phyloP scores from a whole-genome alignment of 2,329 filamentous ascomycete genomes.

The Calonectria leucothoes region DNA sequence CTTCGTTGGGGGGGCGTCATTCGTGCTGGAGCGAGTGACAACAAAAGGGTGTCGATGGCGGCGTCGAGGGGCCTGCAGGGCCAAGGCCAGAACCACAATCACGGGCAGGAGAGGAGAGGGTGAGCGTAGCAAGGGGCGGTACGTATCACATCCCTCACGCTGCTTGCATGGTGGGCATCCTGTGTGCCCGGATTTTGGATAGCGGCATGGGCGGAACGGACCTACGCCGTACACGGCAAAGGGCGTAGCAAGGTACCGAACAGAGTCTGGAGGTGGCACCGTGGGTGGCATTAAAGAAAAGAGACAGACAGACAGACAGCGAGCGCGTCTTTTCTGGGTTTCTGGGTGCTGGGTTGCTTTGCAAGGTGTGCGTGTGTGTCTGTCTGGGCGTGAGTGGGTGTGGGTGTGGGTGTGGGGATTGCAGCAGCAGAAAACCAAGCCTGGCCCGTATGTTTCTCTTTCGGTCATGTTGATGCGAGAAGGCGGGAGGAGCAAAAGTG shows the following conservation, averaged over 20 bases:
- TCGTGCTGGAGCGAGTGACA: background rate
- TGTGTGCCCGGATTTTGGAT: conserved; percentile 35
- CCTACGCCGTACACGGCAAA: conserved; percentile 32
- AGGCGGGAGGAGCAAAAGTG: conserved; percentile 12
- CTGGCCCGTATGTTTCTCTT: background rate
- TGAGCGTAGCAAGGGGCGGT: conserved; percentile 25
- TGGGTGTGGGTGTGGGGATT: background rate
- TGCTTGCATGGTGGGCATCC: conserved; percentile 1
- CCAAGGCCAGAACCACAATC: conserved; percentile 21
- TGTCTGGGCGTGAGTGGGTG: background rate
- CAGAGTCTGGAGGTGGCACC: conserved; percentile 38
- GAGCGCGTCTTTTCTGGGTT: background rate
- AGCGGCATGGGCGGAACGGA: conserved; percentile 29
- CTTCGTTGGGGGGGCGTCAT: conserved; percentile 23
- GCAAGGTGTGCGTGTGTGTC: background rate
- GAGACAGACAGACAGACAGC: background rate
- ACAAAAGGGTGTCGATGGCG: background rate
- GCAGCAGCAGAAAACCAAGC: background rate
- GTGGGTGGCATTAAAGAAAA: conserved; percentile 34
- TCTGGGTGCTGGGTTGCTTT: background rate
- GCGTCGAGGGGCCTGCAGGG: conserved; percentile 12
- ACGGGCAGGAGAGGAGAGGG: conserved; percentile 36
- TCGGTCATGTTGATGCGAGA: conserved; percentile 26
- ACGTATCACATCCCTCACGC: background rate
- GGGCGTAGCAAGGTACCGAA: conserved; percentile 18